These are phyloP conservation scores for Leucocoprinus leucothites DNA, from an alignment of 768 basidiomycete genomes.

Conservation along the genomic window DNA sequence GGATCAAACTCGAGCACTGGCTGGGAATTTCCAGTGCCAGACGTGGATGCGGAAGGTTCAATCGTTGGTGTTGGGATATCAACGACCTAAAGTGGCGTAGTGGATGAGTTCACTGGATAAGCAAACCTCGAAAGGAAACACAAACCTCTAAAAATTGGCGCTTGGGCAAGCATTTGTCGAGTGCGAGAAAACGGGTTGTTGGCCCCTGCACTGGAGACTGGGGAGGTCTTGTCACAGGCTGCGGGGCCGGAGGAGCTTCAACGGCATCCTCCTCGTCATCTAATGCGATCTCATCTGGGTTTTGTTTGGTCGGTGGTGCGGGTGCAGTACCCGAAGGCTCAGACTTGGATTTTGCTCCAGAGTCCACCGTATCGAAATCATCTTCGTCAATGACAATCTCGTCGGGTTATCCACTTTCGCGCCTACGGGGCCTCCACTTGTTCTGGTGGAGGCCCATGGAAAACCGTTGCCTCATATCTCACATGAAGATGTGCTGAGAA, in stretches of 20 bases:
- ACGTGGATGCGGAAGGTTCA: neutral
- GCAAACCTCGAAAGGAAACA: neutral
- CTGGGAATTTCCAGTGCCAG: neutral
- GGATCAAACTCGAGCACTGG: constrained; percentile 69
- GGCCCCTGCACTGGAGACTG: constrained; percentile 13
- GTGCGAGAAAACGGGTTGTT: constrained; percentile 78
- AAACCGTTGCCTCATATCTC: constrained; percentile 72
- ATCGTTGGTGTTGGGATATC: constrained; percentile 40
- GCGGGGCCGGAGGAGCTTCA: constrained; percentile 29
- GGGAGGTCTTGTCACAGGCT: neutral
- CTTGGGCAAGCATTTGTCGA: constrained; percentile 83
- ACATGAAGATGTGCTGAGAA: constrained; percentile 91
- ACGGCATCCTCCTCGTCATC: constrained; percentile 46
- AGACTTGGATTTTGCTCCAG: neutral
- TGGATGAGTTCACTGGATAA: neutral
- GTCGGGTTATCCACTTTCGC: constrained; percentile 38
- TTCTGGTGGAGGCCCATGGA: constrained; percentile 29
- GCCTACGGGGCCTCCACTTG: neutral
- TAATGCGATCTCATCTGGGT: constrained; percentile 52
- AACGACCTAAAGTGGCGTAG: constrained; percentile 48
- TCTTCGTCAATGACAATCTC: constrained; percentile 47
- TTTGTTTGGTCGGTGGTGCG: constrained; percentile 16
- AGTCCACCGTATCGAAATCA: constrained; percentile 23
- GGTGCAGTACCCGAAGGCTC: neutral
- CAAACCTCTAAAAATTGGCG: constrained; percentile 80